phyloP scores from a whole-genome alignment of 2,329 filamentous ascomycete species.

The Hypomyces rosellus region DNA sequence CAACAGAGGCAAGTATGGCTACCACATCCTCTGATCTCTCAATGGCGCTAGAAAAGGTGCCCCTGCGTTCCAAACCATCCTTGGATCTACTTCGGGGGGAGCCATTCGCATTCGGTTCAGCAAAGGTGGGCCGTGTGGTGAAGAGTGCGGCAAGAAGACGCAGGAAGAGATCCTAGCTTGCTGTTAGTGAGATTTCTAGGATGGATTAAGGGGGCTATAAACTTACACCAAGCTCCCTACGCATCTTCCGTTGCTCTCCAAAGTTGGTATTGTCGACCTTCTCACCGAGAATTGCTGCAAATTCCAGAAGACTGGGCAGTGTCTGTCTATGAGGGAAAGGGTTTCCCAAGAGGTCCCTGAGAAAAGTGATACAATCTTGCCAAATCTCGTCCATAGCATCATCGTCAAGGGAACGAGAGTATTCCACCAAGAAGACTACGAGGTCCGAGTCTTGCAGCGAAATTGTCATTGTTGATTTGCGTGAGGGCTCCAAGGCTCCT shows the following conservation, averaged over 20 bases:
- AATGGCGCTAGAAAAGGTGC: constrained; percentile 27
- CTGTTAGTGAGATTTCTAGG: neutral
- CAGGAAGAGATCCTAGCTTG: constrained; percentile 71
- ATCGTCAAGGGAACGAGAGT: constrained; percentile 84
- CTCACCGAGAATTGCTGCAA: constrained; percentile 81
- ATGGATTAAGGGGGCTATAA: neutral
- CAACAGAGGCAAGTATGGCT: constrained; percentile 68
- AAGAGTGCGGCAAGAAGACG: constrained; percentile 88
- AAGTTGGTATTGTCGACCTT: constrained; percentile 98
- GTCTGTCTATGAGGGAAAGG: constrained; percentile 93
- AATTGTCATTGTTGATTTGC: constrained; percentile 84
- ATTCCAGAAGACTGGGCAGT: constrained; percentile 77
- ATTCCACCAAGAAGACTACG: constrained; percentile 83
- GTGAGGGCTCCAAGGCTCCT: constrained; percentile 64
- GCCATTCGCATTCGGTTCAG: constrained; percentile 42
- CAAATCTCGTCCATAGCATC: constrained; percentile 98
- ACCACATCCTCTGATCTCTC: constrained; percentile 68
- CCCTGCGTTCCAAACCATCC: constrained; percentile 30
- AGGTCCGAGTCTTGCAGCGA: constrained; percentile 77
- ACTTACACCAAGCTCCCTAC: constrained; percentile 77
- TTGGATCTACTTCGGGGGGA: constrained; percentile 31
- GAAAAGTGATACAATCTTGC: constrained; percentile 85
- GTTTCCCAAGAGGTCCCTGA: constrained; percentile 84
- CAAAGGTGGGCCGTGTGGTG: constrained; percentile 74
- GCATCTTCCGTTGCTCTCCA: constrained; percentile 88